Base-by-base conservation (phyloP, 192 early-diverging fungal species). In the Neocallimastix lanati region DNA sequence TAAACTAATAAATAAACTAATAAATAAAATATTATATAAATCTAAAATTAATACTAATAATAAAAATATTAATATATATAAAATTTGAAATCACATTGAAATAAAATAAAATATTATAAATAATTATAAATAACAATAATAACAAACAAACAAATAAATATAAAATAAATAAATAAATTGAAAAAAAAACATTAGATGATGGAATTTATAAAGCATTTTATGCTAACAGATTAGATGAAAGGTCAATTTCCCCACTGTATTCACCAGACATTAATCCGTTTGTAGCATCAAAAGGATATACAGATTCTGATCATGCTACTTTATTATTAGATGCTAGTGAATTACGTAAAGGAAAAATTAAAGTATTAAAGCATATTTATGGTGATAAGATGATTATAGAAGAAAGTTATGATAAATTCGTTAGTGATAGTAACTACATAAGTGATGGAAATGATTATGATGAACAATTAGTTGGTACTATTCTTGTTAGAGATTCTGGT, bases 251-350 rank as follows among this genome's bases (percentile, higher is more conserved):
- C 76, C 88, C 90, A 16, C 85, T 92, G 50, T 96, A 94, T 83
- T 90, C 92, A 81, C 90, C 92, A 40, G 83, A 87, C 58, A 87
- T 92, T 80, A 96, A 96, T 80, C 91, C 94, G 5, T 91, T 93
- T 84, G 84, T 96, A 79, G 90, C 93, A 12, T 91, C 94, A 0
- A 87, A 94, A 13, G 93, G 91, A 1, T 94, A 96, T 82, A 92
- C 94, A 88, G 88, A 88, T 27, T 87, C 90, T 40, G 88, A 90
- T 37, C 92, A 93, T 37, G 85, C 92, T 36, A 86, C 88, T 13
- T 82, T 96, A 50, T 84, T 87, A 37, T 79, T 95, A 28, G 92
- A 93, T 77, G 80, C 89, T 40, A 85, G 88, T 77, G 88, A 86
- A 30, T 82, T 96, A 82, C 88, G 92, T 28, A 84, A 89, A 12